Base-by-base conservation (phyloP, 495 filamentous ascomycete genomes). In the Bacidia gigantensis region DNA sequence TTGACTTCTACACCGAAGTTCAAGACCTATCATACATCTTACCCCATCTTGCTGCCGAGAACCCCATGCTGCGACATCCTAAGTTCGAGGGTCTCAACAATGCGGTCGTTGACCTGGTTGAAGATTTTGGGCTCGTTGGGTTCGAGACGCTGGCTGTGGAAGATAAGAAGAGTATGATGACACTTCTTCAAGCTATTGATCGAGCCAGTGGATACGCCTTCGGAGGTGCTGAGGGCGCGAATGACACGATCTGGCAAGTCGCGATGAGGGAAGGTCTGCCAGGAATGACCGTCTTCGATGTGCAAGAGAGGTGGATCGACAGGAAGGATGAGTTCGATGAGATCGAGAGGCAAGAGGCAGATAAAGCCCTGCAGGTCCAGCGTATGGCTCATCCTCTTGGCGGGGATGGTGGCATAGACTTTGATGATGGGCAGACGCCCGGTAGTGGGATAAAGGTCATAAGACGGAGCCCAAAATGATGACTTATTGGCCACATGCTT, bases 1-100 rank as follows among this genome's bases (percentile, higher is more conserved):
- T 98, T 32, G 88, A 95, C 57, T 98, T 80, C 65, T 98, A 97
- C 67, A 95, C 92, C 49, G 92, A 98, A 62, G 89, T 96, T n/a
- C 87, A 97, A 67, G 87, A 95, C 52, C 79, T 98, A 3, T 73
- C 73, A 2, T 86, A 94, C 57, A 78, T 98, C 17, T 73, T 92
- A 7, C 88, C 90, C 0, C 71, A 82, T 46, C 78, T 98, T 11
- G 77, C 83, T 54, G 71, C 72, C 21, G 80, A 78, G 41, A 67
- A 65, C 58, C 81, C 72, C 53, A 73, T 59, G 54, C 77, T 72
- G 47, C 73, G 75, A 3, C 76, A 78, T 56, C 68, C 70, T 10
- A 95, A 93, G 61, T 97, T 89, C 60, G 74, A 79, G 32, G 76
- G 80, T 5, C 69, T 98, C 5, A 96, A 97, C 65, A 73, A 80